Base-by-base conservation (phyloP, 1,139 yeast genomes). In the Candida mesenterica region DNA sequence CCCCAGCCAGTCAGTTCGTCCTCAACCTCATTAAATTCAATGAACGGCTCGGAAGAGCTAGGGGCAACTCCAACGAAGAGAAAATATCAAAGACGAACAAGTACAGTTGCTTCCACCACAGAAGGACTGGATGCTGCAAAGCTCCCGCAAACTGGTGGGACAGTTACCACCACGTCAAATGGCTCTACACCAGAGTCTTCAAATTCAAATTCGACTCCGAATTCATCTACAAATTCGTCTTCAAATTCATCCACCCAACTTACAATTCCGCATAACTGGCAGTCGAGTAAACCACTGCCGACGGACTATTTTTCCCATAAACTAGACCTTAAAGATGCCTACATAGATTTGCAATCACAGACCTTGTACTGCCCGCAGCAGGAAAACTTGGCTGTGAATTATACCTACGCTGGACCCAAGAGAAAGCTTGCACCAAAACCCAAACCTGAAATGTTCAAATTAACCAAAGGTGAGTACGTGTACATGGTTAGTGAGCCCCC, bases 401-500 rank as follows among this genome's bases (percentile, higher is more conserved):
- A 36, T 20, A 26, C 37, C 7, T 23, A 36, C 4, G 41, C 39
- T 50, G 55, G 27, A 12, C 5, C 17, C 18, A 54, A 59, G 31
- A 36, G 41, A 43, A 54, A 59, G 31, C 35, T 40, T 43, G 26
- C 6, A 12, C 16, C 16, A 6, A 48, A 42, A 29, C 10, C 37
- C 4, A 50, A 43, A 17, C 38, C 38, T 3, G 45, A 45, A 19
- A 26, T 41, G 1, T 61, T 61, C 36, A 53, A 50, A 28, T 44
- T 77, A 15, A 45, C 45, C 5, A 76, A 75, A 41, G 78, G 77
- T 16, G 96, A 90, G 39, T 82, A 73, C 45, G 83, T 90, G 4
- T 90, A 86, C 55, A 80, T 92, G 78, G 72, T 89, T 17, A 81
- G 95, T 44, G 97, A 88, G 55, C 97, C 97, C 1, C 92, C 96